Evolutionary conservation across 352 stramenopile species (phyloP).

Genomic region (Phytophthora ohioensis): DNA sequence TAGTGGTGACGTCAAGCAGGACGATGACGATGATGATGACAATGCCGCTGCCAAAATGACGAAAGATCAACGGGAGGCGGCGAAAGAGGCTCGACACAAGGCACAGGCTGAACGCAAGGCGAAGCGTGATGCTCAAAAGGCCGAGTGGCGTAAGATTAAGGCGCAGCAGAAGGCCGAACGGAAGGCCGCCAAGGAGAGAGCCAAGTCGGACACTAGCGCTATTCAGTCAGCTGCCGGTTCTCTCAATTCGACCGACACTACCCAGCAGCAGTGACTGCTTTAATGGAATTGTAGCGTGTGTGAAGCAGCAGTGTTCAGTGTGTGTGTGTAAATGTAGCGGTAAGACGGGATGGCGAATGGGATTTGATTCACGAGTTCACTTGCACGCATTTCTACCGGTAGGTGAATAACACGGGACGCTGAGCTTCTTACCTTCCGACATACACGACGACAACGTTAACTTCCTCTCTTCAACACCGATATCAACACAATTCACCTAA

Average conservation of each 20-base stretch:
- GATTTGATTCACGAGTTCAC: constrained; percentile 18
- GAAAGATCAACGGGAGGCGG: constrained; percentile 22
- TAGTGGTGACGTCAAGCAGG: constrained; percentile 26
- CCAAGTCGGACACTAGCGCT: constrained; percentile 27
- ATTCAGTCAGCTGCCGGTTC: constrained; percentile 26
- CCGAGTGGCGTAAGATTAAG: constrained; percentile 40
- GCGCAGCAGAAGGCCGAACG: constrained; percentile 33
- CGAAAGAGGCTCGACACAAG: constrained; percentile 38
- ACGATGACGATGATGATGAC: constrained; percentile 20
- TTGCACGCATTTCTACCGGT: background rate
- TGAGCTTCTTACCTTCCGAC: constrained; percentile 6
- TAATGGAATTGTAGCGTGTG: constrained; percentile 22
- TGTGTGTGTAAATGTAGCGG: constrained; percentile 29
- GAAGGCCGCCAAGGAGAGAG: constrained; percentile 35
- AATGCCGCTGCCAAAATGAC: constrained; percentile 19
- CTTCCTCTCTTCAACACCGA: background rate
- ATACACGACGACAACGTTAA: constrained; percentile 1
- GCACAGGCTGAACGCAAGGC: constrained; percentile 37
- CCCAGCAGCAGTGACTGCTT: constrained; percentile 20
- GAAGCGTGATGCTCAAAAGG: constrained; percentile 28
- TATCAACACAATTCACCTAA: constrained; percentile 5
- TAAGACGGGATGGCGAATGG: constrained; percentile 12
- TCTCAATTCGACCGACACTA: constrained; percentile 32
- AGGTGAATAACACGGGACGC: constrained; percentile 6
- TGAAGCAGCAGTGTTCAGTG: constrained; percentile 2